Base-by-base conservation (phyloP, 1,284 basidiomycete genomes). In the Ganoderma sp. region DNA sequence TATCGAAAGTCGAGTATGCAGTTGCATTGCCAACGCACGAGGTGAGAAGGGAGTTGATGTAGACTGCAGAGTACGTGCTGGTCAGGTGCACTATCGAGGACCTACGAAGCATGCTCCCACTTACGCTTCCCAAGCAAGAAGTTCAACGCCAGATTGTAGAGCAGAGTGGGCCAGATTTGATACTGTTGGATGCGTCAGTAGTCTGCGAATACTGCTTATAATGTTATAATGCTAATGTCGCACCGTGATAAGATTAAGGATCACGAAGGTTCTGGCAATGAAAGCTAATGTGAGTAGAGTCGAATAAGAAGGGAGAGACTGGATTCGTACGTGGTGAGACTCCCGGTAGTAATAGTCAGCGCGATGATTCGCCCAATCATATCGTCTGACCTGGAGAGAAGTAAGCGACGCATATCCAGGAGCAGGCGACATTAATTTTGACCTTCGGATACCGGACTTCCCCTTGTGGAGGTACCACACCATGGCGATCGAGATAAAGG, bases 391-490 rank as follows among this genome's bases (percentile, higher is more conserved):
- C 48, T 52, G 15, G 48, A 32, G 32, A 32, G 3, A 32, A 32
- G 32, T 32, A 32, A 32, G 32, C 5, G 3, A 32, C 32, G 32
- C 32, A 32, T 32, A 32, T 3, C 32, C 32, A 32, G 45, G 5
- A 48, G 8, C 8, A 19, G n/a, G 3, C 22, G 12, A 28, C 4
- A 32, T 32, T 4, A 2, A 52, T 2, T 0, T 22, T 28, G 4
- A 52, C 48, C 14, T 52, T 9, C 48, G 48, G 48, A 52, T 52
- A 12, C 48, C 48, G 4, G 48, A 52, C 48, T 52, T 52, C 2
- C 48, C 48, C 48, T 52, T 25, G 48, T 52, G 48, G 48, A 52
- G 48, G 48, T 52, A 52, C 48, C 48, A 52, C 22, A 52, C 48
- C 48, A 52, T 52, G 10, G 48, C 22, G 14, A 22, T 22, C 9